Evolutionary conservation across 78 protist genomes (phyloP).

Genomic region (Dictyostelium capitatum): DNA sequence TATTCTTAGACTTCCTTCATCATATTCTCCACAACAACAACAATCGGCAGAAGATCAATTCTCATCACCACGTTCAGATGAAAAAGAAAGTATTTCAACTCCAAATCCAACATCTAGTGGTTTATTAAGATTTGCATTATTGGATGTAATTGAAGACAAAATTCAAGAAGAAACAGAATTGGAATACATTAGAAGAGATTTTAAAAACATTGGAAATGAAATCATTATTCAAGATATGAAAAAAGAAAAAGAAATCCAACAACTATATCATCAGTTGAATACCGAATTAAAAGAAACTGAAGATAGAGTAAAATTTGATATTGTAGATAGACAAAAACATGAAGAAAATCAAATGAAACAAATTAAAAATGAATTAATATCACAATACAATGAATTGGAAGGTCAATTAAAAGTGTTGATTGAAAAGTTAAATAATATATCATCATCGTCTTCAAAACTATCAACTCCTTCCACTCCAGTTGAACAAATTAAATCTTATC

Average conservation of each 20-base stretch:
- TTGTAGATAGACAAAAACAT: conserved; percentile 5
- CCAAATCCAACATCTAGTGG: neutral
- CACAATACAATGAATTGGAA: conserved; percentile 19
- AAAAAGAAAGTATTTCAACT: neutral
- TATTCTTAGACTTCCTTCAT: neutral
- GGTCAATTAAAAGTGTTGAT: neutral
- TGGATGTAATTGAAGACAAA: conserved; percentile 76
- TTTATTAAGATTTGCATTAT: conserved; percentile 22
- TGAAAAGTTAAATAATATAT: neutral
- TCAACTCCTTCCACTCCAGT: neutral
- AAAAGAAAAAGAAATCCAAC: conserved; percentile 40
- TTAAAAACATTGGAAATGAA: conserved; percentile 46
- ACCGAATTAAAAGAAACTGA: conserved; percentile 56
- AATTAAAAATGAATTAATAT: conserved; percentile 20
- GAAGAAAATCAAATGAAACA: conserved; percentile 19
- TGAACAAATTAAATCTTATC: neutral
- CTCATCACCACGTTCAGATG: neutral
- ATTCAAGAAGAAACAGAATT: conserved; percentile 64
- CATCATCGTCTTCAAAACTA: neutral
- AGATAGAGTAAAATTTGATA: conserved; percentile 29
- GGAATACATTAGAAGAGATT: conserved; percentile 51
- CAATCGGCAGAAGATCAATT: neutral
- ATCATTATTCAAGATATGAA: conserved; percentile 53
- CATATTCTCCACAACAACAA: conserved; percentile 15
- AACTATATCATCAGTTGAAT: neutral